These are phyloP conservation scores for Didymella exigua DNA, from an alignment of 2,329 filamentous ascomycete species.

Conservation along the genomic window DNA sequence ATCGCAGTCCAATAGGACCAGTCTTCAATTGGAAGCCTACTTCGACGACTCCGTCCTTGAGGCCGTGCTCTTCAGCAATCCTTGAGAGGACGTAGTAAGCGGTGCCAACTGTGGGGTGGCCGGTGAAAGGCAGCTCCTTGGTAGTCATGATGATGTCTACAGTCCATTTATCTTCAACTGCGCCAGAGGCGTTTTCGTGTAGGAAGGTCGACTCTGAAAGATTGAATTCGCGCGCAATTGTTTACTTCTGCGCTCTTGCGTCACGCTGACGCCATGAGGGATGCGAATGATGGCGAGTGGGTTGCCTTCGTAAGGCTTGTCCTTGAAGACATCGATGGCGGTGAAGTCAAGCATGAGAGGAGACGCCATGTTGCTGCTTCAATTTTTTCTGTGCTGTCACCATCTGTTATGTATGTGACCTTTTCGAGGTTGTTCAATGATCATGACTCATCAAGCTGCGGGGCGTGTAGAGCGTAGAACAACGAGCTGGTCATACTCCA, in stretches of 20 bases:
- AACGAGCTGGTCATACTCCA: not conserved
- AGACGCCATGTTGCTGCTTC: slow-evolving; percentile 24
- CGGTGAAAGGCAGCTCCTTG: slow-evolving; percentile 62
- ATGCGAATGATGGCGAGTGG: slow-evolving; percentile 62
- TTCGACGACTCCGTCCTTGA: slow-evolving; percentile 32
- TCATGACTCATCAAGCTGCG: slow-evolving; percentile 14
- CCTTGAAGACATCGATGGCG: slow-evolving; percentile 57
- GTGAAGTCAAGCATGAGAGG: slow-evolving; percentile 39
- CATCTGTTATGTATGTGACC: not conserved
- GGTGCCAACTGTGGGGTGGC: slow-evolving; percentile 63
- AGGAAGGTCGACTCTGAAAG: slow-evolving; percentile 64
- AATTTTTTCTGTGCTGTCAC: not conserved
- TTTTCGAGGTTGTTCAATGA: not conserved
- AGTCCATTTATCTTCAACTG: slow-evolving; percentile 44
- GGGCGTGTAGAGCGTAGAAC: slow-evolving; percentile 5
- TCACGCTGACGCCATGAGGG: slow-evolving; percentile 42
- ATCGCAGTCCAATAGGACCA: slow-evolving; percentile 52
- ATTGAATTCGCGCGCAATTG: slow-evolving; percentile 63
- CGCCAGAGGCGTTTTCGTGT: slow-evolving; percentile 43
- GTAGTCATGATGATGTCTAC: slow-evolving; percentile 62
- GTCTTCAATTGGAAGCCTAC: slow-evolving; percentile 52
- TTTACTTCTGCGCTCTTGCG: slow-evolving; percentile 59
- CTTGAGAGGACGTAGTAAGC: slow-evolving; percentile 54
- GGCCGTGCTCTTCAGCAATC: slow-evolving; percentile 27
- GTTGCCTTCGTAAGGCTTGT: slow-evolving; percentile 57